Percentiles rank a stretch among this genome's conserved stretches.
Conservation (phyloP, 306 rosid genomes). For the Cucumis hystrix region DNA sequence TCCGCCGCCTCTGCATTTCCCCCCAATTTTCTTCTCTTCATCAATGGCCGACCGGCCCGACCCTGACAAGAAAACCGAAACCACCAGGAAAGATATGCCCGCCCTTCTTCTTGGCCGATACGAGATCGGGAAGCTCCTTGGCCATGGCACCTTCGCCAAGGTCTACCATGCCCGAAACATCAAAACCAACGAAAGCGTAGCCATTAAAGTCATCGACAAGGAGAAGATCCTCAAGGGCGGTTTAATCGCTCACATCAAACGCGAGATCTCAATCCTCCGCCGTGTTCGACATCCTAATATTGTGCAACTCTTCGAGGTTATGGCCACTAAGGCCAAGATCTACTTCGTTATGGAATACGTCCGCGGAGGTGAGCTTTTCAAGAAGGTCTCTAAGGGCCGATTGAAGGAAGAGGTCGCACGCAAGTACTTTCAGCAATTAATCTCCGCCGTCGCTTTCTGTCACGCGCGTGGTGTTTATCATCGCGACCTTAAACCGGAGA, state of each 20-base stretch:
- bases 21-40: background rate
- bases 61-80: conserved; percentile 1
- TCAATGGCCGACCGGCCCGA: conserved; percentile 29
- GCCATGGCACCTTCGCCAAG: conserved; percentile 91
- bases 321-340: conserved; percentile 92
- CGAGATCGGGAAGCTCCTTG: conserved; percentile 75
- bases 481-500: conserved; percentile 83
- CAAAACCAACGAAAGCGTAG: conserved; percentile 52
- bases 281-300: conserved; percentile 93
- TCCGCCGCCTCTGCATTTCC: background rate
- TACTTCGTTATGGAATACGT: conserved; percentile 87
- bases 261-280: conserved; percentile 96
- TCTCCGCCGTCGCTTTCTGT: conserved; percentile 79
- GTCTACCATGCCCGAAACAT: conserved; percentile 70
- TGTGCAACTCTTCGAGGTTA: conserved; percentile 83
- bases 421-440: conserved; percentile 68
- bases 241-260: conserved; percentile 73
- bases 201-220: conserved; percentile 87
- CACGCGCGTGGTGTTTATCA: conserved; percentile 88
- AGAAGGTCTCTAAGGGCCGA: conserved; percentile 83
- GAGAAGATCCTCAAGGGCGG: conserved; percentile 82
- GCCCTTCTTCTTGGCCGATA: conserved; percentile 51
- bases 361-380: conserved; percentile 93
- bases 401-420: conserved; percentile 68
- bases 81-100: conserved; percentile 26